phyloP scores from a whole-genome alignment of 768 basidiomycete species.

The Termitomyces sp. region DNA sequence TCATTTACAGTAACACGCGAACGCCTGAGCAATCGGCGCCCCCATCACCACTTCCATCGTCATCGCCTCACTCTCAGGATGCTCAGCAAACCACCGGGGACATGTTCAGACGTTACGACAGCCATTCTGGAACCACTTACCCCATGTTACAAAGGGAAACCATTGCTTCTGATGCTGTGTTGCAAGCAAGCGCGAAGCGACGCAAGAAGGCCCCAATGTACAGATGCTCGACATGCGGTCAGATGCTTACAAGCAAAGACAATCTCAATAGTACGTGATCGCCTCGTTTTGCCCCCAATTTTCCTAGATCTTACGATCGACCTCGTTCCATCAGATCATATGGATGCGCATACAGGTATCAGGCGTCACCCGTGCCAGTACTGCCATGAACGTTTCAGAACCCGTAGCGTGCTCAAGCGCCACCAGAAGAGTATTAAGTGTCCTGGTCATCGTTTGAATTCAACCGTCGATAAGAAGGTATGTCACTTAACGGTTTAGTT shows the following conservation, averaged over 20 bases:
- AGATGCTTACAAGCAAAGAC: constrained; percentile 16
- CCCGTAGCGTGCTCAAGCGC: constrained; percentile 19
- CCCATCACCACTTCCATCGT: constrained; percentile 4
- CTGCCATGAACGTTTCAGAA: constrained; percentile 17
- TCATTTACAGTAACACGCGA: not conserved
- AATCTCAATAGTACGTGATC: constrained; percentile 17
- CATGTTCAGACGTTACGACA: constrained; percentile 10
- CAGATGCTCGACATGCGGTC: constrained; percentile 7
- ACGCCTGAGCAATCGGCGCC: constrained; percentile 9
- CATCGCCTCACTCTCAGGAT: not conserved
- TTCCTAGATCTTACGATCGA: not conserved
- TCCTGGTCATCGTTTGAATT: constrained; percentile 5
- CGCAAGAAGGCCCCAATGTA: constrained; percentile 13
- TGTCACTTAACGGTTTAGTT: not conserved
- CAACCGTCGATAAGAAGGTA: constrained; percentile 1
- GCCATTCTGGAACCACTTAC: constrained; percentile 1
- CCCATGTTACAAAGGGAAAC: constrained; percentile 15
- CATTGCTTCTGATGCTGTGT: constrained; percentile 18
- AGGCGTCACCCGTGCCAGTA: constrained; percentile 14
- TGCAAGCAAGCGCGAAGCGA: constrained; percentile 16
- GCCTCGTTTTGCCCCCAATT: not conserved
- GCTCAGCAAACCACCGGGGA: not conserved
- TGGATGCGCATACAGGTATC: constrained; percentile 14
- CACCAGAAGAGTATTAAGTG: constrained; percentile 19
- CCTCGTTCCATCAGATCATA: constrained; percentile 13